Base-by-base conservation (phyloP, 345 rosid genomes). In the Trapa incisa region DNA sequence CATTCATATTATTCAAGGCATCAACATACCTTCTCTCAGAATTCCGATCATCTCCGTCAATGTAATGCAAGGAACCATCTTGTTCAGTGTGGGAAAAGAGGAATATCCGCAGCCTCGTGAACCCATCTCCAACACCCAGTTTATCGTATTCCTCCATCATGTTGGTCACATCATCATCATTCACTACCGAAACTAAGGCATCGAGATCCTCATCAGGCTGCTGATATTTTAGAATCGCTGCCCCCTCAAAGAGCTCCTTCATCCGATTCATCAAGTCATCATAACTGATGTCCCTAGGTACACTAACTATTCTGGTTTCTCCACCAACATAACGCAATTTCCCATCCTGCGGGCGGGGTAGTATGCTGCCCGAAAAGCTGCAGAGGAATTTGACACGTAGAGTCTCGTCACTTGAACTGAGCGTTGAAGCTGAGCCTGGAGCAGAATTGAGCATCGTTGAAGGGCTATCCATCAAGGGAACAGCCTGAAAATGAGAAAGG, bases 181-280 rank as follows among this genome's bases (percentile, higher is more conserved):
- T 94, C 69, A 94, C 96, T 45, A 94, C 96, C 0, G 99, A 91
- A 5, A 94, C 99, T 69, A 94, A 70, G 38, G 97, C 99, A 81
- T 94, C 99, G n/a, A 94, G 93, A 87, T 94, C 99, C 81, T 94
- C 99, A 71, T 94, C 99, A 38, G 99, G 96, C 70, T 94, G 99
- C 77, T 91, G 96, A 61, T 94, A 94, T 72, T 94, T 94, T 83
- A 94, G 81, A 53, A 91, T 79, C 0, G 82, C 79, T 0, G 85
- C 96, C 53, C 85, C 93, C 1, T 89, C 96, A 70, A 85, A 89
- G 71, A 94, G 86, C 81, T 91, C 97, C 73, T 77, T 84, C 99
- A 89, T 87, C 76, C 80, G 87, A 70, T 65, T 78, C 93, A 94
- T 87, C 78, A 91, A 73, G 76, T 91, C 99, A 64, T 86, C 89